These are phyloP conservation scores for Coniosporium apollinis DNA, from an alignment of 495 filamentous ascomycete genomes.

Conservation along the genomic window DNA sequence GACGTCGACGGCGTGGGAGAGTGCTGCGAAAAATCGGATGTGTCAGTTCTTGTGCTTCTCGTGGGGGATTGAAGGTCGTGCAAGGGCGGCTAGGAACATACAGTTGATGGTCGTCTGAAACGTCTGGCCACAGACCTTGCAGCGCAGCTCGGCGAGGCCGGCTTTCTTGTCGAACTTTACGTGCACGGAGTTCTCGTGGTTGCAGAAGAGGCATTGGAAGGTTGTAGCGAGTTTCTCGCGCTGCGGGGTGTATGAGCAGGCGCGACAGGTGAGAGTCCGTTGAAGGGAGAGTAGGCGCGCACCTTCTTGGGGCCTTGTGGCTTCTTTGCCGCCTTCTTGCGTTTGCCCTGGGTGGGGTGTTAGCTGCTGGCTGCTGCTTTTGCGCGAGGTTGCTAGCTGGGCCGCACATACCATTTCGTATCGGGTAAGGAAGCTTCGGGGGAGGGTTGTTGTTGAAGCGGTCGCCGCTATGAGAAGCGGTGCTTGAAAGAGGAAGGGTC, in stretches of 20 bases:
- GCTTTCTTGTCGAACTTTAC: conserved; percentile 86
- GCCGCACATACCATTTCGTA: no score
- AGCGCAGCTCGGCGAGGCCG: conserved; percentile 65
- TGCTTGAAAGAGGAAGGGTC: no score
- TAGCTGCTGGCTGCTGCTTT: no score
- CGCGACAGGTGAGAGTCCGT: not conserved
- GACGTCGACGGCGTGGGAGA: conserved; percentile 81
- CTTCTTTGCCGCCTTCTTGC: conserved; percentile 82
- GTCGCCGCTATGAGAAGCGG: no score
- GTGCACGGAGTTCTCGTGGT: conserved; percentile 79
- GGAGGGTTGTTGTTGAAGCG: conserved; percentile 2
- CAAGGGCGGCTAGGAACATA: conserved; percentile 26
- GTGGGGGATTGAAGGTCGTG: not conserved
- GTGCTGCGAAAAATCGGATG: conserved; percentile 34
- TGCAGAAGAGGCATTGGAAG: conserved; percentile 97
- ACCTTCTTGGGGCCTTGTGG: conserved; percentile 77
- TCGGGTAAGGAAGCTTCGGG: no score
- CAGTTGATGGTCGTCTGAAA: conserved; percentile 90
- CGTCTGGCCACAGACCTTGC: conserved; percentile 82
- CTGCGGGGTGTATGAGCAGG: conserved; percentile 28
- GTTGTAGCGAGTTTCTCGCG: conserved; percentile 70
- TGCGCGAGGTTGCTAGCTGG: no score
- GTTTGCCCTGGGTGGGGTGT: conserved; percentile 47
- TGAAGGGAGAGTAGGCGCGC: not conserved
- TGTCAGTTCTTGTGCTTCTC: conserved; percentile 4